Evolutionary conservation across 179 eudicot species (phyloP).

Genomic region (Actinidia chinensis): DNA sequence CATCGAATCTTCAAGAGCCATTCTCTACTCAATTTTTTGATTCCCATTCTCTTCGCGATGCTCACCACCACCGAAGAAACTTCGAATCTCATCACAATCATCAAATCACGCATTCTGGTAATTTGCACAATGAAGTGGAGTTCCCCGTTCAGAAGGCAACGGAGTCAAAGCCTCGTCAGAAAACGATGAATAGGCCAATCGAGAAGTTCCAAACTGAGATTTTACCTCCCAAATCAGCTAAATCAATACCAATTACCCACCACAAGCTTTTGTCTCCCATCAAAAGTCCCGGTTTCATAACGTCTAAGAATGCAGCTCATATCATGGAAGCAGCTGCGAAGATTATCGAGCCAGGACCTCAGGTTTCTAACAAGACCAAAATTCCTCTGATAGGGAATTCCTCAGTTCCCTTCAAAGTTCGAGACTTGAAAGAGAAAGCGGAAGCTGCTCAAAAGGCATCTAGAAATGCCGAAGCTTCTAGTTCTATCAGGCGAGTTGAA

Average conservation of each 20-base stretch:
- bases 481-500: slow-evolving; percentile 44
- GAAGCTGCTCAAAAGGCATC: slow-evolving; percentile 49
- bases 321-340: slow-evolving; percentile 92
- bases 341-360: slow-evolving; percentile 69
- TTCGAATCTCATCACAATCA: slow-evolving; percentile 42
- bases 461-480: slow-evolving; percentile 36
- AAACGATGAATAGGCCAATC: slow-evolving; percentile 44
- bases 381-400: slow-evolving; percentile 47
- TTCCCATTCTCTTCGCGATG: slow-evolving; percentile 56
- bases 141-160: slow-evolving; percentile 27
- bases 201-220: slow-evolving; percentile 81
- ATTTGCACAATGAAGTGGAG: slow-evolving; percentile 38
- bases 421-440: slow-evolving; percentile 67
- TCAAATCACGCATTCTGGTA: slow-evolving; percentile 40
- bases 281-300: slow-evolving; percentile 64
- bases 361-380: slow-evolving; percentile 42
- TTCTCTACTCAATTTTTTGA: slow-evolving; percentile 56
- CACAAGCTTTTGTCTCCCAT: slow-evolving; percentile 91
- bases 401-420: slow-evolving; percentile 67
- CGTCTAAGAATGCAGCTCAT: slow-evolving; percentile 69
- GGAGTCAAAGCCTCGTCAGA: slow-evolving; percentile 40
- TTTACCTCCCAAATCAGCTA: slow-evolving; percentile 87
- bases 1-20: slow-evolving; percentile 48
- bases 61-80: slow-evolving; percentile 38
- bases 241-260: slow-evolving; percentile 77